Percentiles rank a stretch among this genome's conserved stretches.
Conservation (phyloP, 208 protist species). For the Trypanosoma platydactyli region DNA sequence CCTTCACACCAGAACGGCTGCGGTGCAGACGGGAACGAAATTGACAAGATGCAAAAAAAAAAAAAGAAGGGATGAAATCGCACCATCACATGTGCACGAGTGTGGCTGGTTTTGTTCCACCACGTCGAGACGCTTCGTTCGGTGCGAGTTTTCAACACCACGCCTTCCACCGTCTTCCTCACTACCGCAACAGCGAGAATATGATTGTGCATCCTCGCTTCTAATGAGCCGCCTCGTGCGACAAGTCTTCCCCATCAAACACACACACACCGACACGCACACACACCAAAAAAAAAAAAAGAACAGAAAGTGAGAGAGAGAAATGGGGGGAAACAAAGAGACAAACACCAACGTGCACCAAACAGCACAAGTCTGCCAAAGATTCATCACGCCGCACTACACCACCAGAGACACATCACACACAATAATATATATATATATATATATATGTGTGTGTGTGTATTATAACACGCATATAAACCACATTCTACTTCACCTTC, state of each 20-base stretch:
- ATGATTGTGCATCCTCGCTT: too few relatives aligned
- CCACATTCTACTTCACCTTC: conserved; percentile 29
- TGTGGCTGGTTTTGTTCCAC: too few relatives aligned
- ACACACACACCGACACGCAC: too few relatives aligned
- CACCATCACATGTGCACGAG: too few relatives aligned
- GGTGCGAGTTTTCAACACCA: too few relatives aligned
- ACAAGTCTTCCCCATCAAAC: too few relatives aligned
- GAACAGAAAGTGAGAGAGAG: conserved; percentile 14
- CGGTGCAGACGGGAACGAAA: too few relatives aligned
- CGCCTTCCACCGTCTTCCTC: too few relatives aligned
- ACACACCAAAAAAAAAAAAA: conserved; percentile 9
- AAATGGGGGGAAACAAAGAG: neutral
- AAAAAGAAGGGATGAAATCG: conserved; percentile 1
- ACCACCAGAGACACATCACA: neutral
- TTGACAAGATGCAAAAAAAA: conserved; percentile 15
- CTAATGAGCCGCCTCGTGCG: too few relatives aligned
- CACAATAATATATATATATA: conserved; percentile 5
- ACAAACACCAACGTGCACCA: conserved; percentile 15
- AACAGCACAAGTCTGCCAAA: neutral
- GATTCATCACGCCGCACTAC: neutral
- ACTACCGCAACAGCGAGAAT: too few relatives aligned
- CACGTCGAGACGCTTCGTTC: too few relatives aligned
- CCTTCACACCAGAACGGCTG: too few relatives aligned
- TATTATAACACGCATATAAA: neutral
- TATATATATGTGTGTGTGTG: conserved; percentile 4